Evolutionary conservation across 257 asterid genomes (phyloP), one percentile per base, ranked within the genome.

Genomic region (Phtheirospermum japonicum): DNA sequence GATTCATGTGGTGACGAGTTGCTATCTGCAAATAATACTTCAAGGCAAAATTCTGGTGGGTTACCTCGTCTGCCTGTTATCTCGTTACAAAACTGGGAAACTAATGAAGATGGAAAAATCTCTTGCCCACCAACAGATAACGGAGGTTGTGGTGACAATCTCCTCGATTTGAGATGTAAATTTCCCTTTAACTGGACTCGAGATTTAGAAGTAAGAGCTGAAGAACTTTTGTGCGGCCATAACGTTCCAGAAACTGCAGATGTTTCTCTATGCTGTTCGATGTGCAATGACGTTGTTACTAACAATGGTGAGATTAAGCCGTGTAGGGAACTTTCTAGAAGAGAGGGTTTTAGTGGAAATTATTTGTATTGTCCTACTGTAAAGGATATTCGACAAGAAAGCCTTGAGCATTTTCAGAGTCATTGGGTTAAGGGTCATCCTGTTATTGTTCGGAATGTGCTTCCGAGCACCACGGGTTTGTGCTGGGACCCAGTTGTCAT

Each of bases 401-500:
- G 71, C 57, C 80, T 82, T 45, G 82, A 75, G 73, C 96, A 89
- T 75, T 93, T 93, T 76, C 96, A 84, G 87, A 80, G 78, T 57
- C 97, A 89, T 78, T 93, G 97, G 99, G 71, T 78, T 64, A 81
- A 73, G 75, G 95, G 96, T 63, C 96, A 89, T 55, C 99, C 99
- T 69, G 86, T 93, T 67, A 80, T 93, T 43, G 96, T 87, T 20
- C 83, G 88, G 58, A 79, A 85, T 73, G 85, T 87, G 68, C 79
- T 89, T 49, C 79, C 57, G 70, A 65, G 76, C 45, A 65, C 76
- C 43, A 63, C 83, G 12, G 71, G 61, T 69, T 73, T 82, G 76
- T 73, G 82, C 61, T 93, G 99, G 99, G 97, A 93, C 68, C 99
- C 99, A 14, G 68, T 87, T 72, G 56, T 61, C 55, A 83, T 93